These are phyloP conservation scores for Fusarium miscanthi DNA, from an alignment of 2,329 filamentous ascomycete species.

Conservation along the genomic window DNA sequence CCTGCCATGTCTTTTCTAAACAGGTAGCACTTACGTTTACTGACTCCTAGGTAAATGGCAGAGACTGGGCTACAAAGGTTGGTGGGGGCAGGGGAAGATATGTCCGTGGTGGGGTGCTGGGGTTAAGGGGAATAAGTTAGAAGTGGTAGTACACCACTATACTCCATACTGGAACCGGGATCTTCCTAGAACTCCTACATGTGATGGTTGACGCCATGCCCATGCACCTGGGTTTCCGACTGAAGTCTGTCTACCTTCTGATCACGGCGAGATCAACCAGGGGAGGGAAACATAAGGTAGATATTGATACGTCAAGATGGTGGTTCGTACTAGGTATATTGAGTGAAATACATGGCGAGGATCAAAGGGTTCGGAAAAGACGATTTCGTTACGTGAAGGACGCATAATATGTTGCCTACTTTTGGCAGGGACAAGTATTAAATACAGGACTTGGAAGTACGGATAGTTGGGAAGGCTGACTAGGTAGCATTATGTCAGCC, in stretches of 20 bases:
- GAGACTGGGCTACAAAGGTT: slow-evolving; percentile 16
- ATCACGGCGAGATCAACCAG: neutral
- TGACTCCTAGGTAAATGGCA: neutral
- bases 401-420: neutral
- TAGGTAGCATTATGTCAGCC: neutral
- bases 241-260: neutral
- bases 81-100: slow-evolving; percentile 30
- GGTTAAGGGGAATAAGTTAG: slow-evolving; percentile 7
- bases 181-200: neutral
- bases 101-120: slow-evolving; percentile 2
- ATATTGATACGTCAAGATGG: neutral
- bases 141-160: neutral
- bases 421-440: neutral
- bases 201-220: slow-evolving; percentile 18
- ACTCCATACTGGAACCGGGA: neutral
- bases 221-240: slow-evolving; percentile 28
- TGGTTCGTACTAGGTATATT: neutral
- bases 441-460: neutral
- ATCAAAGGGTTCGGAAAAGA: neutral
- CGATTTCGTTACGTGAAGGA: neutral
- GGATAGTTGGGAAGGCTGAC: neutral
- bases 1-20: neutral
- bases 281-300: neutral
- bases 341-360: neutral
- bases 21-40: neutral